A percentile compares a stretch with the other conserved stretches of the same genome.
phyloP scores from a whole-genome alignment of 208 protist genomes.

The Vickermania spadyakhi region DNA sequence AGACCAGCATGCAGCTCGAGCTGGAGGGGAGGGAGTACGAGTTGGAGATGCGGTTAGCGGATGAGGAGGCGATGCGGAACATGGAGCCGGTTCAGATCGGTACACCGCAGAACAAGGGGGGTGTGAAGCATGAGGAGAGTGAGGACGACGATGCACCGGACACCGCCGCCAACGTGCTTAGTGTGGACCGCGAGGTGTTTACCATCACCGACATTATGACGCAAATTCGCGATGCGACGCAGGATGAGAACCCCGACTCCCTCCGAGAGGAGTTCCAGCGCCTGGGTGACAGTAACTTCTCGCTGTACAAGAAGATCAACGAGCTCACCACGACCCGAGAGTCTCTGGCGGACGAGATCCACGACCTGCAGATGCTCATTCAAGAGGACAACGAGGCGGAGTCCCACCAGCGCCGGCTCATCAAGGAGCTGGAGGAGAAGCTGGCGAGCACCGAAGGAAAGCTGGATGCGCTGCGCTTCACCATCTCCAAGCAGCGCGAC shows the following conservation, averaged over 20 bases:
- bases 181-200: slow-evolving; percentile 30
- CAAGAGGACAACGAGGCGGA: slow-evolving; percentile 76
- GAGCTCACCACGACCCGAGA: slow-evolving; percentile 90
- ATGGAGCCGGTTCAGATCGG: not conserved
- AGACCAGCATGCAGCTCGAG: slow-evolving; percentile 76
- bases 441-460: slow-evolving; percentile 77
- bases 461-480: slow-evolving; percentile 53
- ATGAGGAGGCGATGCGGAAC: slow-evolving; percentile 15
- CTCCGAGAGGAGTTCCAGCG: slow-evolving; percentile 78
- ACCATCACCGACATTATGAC: slow-evolving; percentile 70
- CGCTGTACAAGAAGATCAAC: slow-evolving; percentile 95
- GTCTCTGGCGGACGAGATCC: slow-evolving; percentile 82
- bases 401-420: slow-evolving; percentile 52
- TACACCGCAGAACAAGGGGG: not conserved
- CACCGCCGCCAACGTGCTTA: slow-evolving; percentile 18
- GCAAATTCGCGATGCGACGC: slow-evolving; percentile 75
- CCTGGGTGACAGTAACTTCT: slow-evolving; percentile 93
- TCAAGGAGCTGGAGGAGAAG: slow-evolving; percentile 86
- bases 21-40: slow-evolving; percentile 78
- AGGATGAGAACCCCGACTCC: slow-evolving; percentile 76
- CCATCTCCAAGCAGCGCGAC: slow-evolving; percentile 37
- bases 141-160: slow-evolving; percentile 18
- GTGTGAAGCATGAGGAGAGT: slow-evolving; percentile 5
- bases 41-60: slow-evolving; percentile 36
- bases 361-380: slow-evolving; percentile 65